Base-by-base conservation (phyloP, 2,329 filamentous ascomycete genomes). In the Aspergillus hiratsukae region DNA sequence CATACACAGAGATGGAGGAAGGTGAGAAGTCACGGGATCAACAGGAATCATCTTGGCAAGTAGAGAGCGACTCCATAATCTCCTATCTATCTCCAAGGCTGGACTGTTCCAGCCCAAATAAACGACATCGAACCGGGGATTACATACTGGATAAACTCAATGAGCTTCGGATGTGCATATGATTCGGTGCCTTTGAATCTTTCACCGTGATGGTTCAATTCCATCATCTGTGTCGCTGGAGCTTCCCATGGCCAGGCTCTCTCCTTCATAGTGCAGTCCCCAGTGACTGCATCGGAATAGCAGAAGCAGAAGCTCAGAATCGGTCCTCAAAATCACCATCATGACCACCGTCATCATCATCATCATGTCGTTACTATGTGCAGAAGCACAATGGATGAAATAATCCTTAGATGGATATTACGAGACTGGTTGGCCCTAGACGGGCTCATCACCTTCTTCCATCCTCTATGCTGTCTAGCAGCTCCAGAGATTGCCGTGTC, bases 291-390 rank as follows among this genome's bases (percentile, higher is more conserved):
- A 45, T 21, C 41, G 19, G 41, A 46, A 46, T 27, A 11, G 19
- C 5, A 46, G 43, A 46, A 11, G 14, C 21, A 14, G 14, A 37
- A 17, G 11, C 11, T 19, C 17, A 19, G 17, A 41, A 7, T 41
- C 3, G 37, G 37, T 17, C 17, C 11, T 41, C 21, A 23, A 29
- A 17, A 48, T 31, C 40, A 45, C 10, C 17, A 40, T 31, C 40
- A 52, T 45, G 41, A 27, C 51, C 27, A 28, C 43, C 7, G 14
- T 8, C 43, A 21, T 28, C 48, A 40, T 51, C 49, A 51, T 51
- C 49, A 51, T 51, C 49, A 51, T 51, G 49, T 51, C 49, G 49
- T 51, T 51, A 25, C 31, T 37, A 7, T 37, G 49, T 41, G 11
- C 49, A 51, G 23, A 27, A 40, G 19, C 11, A 28, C 17, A 19